phyloP scores from a whole-genome alignment of 495 filamentous ascomycete genomes.

The Penicillium flavigenum region DNA sequence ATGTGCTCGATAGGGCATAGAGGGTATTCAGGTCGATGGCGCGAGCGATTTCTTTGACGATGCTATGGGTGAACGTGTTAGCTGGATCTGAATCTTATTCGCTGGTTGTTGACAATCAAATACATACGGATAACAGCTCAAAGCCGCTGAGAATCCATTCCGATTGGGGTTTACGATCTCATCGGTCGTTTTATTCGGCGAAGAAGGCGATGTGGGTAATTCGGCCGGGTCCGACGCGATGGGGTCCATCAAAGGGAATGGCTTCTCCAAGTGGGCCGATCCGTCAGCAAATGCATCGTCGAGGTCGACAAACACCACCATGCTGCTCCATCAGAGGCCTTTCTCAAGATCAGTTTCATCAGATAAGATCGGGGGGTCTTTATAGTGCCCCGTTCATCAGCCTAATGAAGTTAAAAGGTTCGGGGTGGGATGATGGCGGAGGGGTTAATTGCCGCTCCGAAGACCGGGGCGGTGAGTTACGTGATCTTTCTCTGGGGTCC shows the following conservation, averaged over 20 bases:
- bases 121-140: slow-evolving; percentile 87
- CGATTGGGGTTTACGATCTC: slow-evolving; percentile 54
- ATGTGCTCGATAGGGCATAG: slow-evolving; percentile 74
- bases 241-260: slow-evolving; percentile 27
- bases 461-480: slow-evolving; percentile 21
- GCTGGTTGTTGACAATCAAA: slow-evolving; percentile 8
- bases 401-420: slow-evolving; percentile 1
- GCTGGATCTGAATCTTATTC: slow-evolving; percentile 7
- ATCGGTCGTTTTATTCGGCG: not conserved
- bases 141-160: slow-evolving; percentile 69
- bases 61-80: slow-evolving; percentile 38
- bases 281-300: slow-evolving; percentile 36
- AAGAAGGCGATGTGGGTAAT: slow-evolving; percentile 14
- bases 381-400: slow-evolving; percentile 18
- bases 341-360: slow-evolving; percentile 24
- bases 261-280: slow-evolving; percentile 24
- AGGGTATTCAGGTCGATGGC: slow-evolving; percentile 82
- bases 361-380: slow-evolving; percentile 29
- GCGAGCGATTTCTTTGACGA: slow-evolving; percentile 70
- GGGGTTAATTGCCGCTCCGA: slow-evolving; percentile 29
- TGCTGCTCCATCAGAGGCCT: slow-evolving; percentile 35
- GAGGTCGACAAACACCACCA: slow-evolving; percentile 51
- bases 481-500: not conserved
- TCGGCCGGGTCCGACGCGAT: slow-evolving; percentile 13
- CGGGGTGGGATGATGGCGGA: slow-evolving; percentile 34